phyloP scores from a whole-genome alignment of 176 grass and related monocot species.

The Phoenix dactylifera region DNA sequence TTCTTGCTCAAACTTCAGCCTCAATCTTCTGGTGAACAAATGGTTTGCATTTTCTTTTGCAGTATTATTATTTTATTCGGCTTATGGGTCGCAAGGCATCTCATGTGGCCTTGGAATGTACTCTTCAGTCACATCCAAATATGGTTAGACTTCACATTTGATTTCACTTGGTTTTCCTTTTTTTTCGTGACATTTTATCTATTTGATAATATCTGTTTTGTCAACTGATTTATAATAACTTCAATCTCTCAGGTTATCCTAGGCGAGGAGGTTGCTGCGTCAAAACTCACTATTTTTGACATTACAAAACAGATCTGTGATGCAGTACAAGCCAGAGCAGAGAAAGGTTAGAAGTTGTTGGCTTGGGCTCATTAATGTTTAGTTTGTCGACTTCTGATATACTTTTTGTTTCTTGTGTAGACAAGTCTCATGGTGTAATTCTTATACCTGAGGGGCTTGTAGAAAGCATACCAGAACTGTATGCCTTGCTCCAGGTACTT shows the following conservation, averaged over 20 bases:
- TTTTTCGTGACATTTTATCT: not conserved
- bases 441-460: conserved; percentile 99
- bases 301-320: conserved; percentile 98
- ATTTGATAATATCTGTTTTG: not conserved
- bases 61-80: conserved; percentile 99
- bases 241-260: conserved; percentile 62
- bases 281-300: conserved; percentile 97
- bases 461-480: conserved; percentile 95
- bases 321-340: conserved; percentile 74
- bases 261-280: conserved; percentile 87
- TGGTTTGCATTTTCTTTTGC: conserved; percentile 25
- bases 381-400: not conserved
- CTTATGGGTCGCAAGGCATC: conserved; percentile 98
- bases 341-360: conserved; percentile 38
- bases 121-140: conserved; percentile 98
- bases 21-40: not conserved
- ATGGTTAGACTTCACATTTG: conserved; percentile 34
- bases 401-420: conserved; percentile 26
- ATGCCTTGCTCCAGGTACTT: conserved; percentile 86
- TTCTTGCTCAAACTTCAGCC: too few species aligned
- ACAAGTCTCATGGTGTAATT: conserved; percentile 84
- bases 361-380: not conserved
- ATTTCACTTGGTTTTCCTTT: not conserved
- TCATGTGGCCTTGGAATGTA: conserved; percentile 93
- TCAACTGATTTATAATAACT: not conserved